Conservation (phyloP, 2,329 filamentous ascomycete species). For the Xylaria multiplex region DNA sequence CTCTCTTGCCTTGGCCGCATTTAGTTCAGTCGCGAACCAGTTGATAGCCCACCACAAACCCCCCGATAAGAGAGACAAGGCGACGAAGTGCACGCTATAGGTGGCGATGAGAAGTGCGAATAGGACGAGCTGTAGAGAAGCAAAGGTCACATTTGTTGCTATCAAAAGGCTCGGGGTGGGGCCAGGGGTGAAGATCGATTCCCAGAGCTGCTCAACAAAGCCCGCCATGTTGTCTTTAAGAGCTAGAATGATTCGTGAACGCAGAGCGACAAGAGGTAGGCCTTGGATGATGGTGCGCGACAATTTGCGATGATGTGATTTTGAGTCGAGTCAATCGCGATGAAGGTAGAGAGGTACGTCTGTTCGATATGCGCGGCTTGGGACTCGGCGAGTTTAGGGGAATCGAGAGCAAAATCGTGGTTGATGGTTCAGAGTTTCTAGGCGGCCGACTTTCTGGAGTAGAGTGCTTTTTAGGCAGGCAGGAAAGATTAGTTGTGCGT, state of each 20-base stretch:
- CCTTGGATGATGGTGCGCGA: slow-evolving; percentile 37
- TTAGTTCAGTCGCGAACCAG: slow-evolving; percentile 85
- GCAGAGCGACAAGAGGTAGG: slow-evolving; percentile 17
- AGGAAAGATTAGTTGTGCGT: slow-evolving; percentile 24
- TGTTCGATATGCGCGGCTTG: slow-evolving; percentile 14
- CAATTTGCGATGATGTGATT: slow-evolving; percentile 25
- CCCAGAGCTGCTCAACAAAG: slow-evolving; percentile 82
- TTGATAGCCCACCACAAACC: slow-evolving; percentile 95
- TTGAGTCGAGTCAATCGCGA: slow-evolving; percentile 20
- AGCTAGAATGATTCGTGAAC: slow-evolving; percentile 13
- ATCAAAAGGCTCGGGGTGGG: slow-evolving; percentile 87
- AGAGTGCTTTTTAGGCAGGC: slow-evolving; percentile 9
- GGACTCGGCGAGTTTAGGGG: slow-evolving; percentile 13
- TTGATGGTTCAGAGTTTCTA: slow-evolving; percentile 3
- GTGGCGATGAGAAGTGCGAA: slow-evolving; percentile 80
- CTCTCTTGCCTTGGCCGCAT: slow-evolving; percentile 57
- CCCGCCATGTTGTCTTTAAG: slow-evolving; percentile 59
- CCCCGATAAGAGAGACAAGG: slow-evolving; percentile 80
- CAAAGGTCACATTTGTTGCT: slow-evolving; percentile 91
- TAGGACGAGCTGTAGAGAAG: slow-evolving; percentile 82
- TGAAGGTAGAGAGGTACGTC: slow-evolving; percentile 11
- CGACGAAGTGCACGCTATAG: slow-evolving; percentile 86
- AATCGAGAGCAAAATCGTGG: slow-evolving; percentile 15
- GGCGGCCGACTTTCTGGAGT: not conserved
- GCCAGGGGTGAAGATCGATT: slow-evolving; percentile 92